Percentiles rank a stretch among this genome's conserved stretches.
Evolutionary conservation across 805 yeast species (phyloP).

Genomic region (Vanderwaltozyma yarrowii): DNA sequence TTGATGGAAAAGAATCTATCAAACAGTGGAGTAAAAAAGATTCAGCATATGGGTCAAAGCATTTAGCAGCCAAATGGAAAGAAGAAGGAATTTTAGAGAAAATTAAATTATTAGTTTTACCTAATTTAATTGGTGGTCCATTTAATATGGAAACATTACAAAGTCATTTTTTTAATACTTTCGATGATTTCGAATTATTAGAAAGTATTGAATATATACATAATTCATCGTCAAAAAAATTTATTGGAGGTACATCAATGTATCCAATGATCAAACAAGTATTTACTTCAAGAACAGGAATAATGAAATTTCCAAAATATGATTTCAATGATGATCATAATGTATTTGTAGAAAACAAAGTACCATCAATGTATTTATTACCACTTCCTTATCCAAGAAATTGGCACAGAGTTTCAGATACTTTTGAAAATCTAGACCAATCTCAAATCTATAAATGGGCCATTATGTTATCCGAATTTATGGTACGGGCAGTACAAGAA

Average conservation of each 20-base stretch:
- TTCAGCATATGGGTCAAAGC: slow-evolving; percentile 47
- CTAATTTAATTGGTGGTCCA: slow-evolving; percentile 41
- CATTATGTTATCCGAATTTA: slow-evolving; percentile 32
- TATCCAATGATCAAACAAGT: not conserved
- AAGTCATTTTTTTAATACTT: slow-evolving; percentile 37
- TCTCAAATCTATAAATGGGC: slow-evolving; percentile 39
- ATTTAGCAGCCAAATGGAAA: slow-evolving; percentile 35
- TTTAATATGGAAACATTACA: slow-evolving; percentile 18
- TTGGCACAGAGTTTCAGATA: slow-evolving; percentile 46
- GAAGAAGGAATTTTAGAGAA: slow-evolving; percentile 17
- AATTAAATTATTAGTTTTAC: slow-evolving; percentile 38
- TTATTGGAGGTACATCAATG: not conserved
- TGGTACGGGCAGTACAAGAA: slow-evolving; percentile 7
- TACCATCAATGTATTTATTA: slow-evolving; percentile 43
- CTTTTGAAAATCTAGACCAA: slow-evolving; percentile 34
- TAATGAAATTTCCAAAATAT: not conserved
- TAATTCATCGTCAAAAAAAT: not conserved
- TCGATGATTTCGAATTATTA: slow-evolving; percentile 30
- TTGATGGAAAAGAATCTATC: slow-evolving; percentile 58
- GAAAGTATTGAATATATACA: slow-evolving; percentile 26
- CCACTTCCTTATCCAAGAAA: slow-evolving; percentile 39
- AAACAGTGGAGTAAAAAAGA: slow-evolving; percentile 41
- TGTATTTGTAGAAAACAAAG: slow-evolving; percentile 39
- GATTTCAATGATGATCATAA: slow-evolving; percentile 41
- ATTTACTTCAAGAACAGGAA: not conserved